Percentiles rank a stretch among this genome's conserved stretches.
Evolutionary conservation across 345 rosid species (phyloP).

Genomic region (Brassica juncea): DNA sequence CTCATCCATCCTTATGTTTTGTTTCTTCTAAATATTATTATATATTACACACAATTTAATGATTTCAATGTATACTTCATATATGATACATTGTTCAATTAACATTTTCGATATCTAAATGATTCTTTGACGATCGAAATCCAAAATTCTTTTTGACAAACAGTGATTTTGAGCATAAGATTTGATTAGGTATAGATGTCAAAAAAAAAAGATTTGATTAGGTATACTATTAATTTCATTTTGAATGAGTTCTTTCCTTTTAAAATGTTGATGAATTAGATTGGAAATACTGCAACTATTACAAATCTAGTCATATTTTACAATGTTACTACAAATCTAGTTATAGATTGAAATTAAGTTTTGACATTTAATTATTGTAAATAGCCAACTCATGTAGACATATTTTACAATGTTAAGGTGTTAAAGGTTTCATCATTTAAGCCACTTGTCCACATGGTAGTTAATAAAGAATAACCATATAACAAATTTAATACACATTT

Average conservation of each 20-base stretch:
- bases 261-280: neutral
- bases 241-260: neutral
- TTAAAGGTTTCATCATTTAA: neutral
- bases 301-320: neutral
- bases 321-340: neutral
- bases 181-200: conserved; percentile 1
- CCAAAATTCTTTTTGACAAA: neutral
- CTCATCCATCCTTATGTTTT: conserved; percentile 15
- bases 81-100: neutral
- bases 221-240: neutral
- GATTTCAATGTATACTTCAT: neutral
- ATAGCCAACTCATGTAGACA: neutral
- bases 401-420: neutral
- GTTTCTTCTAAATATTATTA: neutral
- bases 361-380: neutral
- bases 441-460: neutral
- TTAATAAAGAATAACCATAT: neutral
- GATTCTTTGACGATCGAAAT: neutral
- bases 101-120: neutral
- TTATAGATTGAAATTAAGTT: neutral
- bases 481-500: neutral
- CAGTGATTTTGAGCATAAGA: neutral
- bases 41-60: neutral
- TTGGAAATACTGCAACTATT: neutral
- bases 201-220: neutral